These are phyloP conservation scores for Leavenworthia alabamica DNA, from an alignment of 345 rosid genomes.

Conservation along the genomic window DNA sequence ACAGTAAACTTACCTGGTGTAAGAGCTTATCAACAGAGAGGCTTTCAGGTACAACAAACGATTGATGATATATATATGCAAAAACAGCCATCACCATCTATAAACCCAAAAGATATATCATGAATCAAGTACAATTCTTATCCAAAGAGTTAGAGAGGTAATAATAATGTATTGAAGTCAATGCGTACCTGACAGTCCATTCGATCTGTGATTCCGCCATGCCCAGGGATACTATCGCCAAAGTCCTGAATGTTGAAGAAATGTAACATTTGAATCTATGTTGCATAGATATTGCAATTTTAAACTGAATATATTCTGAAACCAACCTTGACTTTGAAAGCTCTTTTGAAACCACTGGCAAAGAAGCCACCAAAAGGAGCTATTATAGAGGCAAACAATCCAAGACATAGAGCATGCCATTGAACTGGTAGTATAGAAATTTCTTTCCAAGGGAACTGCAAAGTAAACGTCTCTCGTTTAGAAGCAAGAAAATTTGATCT, in stretches of 20 bases:
- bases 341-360: constrained; percentile 94
- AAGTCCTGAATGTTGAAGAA: constrained; percentile 23
- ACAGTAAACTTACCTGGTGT: constrained; percentile 50
- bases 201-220: constrained; percentile 91
- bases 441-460: constrained; percentile 81
- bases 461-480: not conserved
- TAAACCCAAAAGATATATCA: not conserved
- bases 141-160: not conserved
- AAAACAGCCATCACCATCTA: constrained; percentile 99
- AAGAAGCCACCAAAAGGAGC: constrained; percentile 98
- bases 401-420: constrained; percentile 83
- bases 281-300: not conserved
- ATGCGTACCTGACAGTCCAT: constrained; percentile 82
- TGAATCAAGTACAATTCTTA: not conserved
- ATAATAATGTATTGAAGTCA: not conserved
- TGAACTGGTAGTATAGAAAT: constrained; percentile 68
- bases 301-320: not conserved
- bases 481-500: not conserved
- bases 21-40: constrained; percentile 61
- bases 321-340: constrained; percentile 79
- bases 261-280: not conserved
- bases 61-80: constrained; percentile 90
- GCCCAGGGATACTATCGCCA: constrained; percentile 88
- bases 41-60: constrained; percentile 57
- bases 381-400: constrained; percentile 88